Percentiles rank a stretch among this genome's conserved stretches.
Evolutionary conservation across 2,329 filamentous ascomycete species (phyloP).

Genomic region (Aureobasidium sp.): DNA sequence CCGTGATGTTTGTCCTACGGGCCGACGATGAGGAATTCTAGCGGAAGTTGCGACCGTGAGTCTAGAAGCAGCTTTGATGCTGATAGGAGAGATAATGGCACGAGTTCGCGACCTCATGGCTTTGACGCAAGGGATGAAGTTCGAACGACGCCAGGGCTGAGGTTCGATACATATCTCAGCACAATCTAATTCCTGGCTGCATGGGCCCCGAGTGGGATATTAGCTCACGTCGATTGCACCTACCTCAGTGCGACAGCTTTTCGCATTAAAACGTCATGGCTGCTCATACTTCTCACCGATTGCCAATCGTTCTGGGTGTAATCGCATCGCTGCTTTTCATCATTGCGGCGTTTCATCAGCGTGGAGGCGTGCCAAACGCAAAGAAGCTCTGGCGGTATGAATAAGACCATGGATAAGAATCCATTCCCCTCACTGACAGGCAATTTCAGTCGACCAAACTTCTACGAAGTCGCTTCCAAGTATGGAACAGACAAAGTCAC

Average conservation of each 20-base stretch:
- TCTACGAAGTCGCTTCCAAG: constrained; percentile 28
- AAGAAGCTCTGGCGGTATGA: constrained; percentile 5
- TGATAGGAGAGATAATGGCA: not conserved
- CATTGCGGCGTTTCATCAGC: constrained; percentile 9
- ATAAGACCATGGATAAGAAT: not conserved
- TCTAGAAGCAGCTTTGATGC: not conserved
- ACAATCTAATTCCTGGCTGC: not conserved
- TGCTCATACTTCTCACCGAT: constrained; percentile 1
- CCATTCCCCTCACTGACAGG: not conserved
- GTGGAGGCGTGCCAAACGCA: constrained; percentile 3
- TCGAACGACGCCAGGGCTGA: not conserved
- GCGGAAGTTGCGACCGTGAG: not conserved
- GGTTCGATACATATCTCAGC: not conserved
- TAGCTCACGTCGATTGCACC: not conserved
- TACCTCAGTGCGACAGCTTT: not conserved
- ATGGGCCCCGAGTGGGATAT: not conserved
- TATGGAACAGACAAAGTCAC: constrained; percentile 35
- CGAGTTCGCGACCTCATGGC: not conserved
- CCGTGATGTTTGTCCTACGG: not conserved
- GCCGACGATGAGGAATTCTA: not conserved
- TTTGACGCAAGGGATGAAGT: not conserved
- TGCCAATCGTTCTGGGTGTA: constrained; percentile 14
- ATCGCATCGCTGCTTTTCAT: constrained; percentile 10
- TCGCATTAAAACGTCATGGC: not conserved
- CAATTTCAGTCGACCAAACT: constrained; percentile 14